phyloP scores from a whole-genome alignment of 1,284 basidiomycete genomes.

The Moesziomyces parantarcticus region DNA sequence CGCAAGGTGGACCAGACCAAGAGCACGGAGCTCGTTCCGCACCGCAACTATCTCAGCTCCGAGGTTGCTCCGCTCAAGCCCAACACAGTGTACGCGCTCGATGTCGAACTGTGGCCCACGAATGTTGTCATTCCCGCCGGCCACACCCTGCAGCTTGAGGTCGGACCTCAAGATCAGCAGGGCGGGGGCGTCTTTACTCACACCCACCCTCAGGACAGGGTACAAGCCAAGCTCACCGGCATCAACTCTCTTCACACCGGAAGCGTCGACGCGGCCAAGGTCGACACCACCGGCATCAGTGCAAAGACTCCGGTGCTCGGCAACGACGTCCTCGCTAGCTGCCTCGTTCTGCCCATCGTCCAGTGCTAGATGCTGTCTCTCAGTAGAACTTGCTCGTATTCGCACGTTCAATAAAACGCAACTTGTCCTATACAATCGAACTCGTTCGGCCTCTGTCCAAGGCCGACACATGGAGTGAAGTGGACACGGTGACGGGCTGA shows the following conservation, averaged over 20 bases:
- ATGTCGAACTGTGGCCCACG: constrained; percentile 68
- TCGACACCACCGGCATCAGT: constrained; percentile 18
- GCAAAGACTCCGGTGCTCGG: constrained; percentile 19
- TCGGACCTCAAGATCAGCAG: constrained; percentile 43
- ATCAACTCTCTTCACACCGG: constrained; percentile 18
- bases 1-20: constrained; percentile 53
- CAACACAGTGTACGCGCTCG: constrained; percentile 48
- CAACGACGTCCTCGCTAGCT: constrained; percentile 12
- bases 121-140: constrained; percentile 59
- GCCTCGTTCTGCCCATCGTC: constrained; percentile 20
- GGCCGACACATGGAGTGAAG: too few species aligned
- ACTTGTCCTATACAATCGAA: too few species aligned
- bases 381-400: too few species aligned
- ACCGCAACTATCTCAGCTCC: constrained; percentile 59
- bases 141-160: constrained; percentile 59
- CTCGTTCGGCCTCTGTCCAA: too few species aligned
- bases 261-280: not conserved
- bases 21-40: constrained; percentile 54
- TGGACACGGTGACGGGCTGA: too few species aligned
- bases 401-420: not conserved
- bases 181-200: constrained; percentile 24
- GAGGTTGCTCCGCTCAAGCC: constrained; percentile 56
- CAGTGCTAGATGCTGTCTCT: constrained; percentile 1
- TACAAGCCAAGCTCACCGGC: constrained; percentile 12
- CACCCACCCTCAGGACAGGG: constrained; percentile 17